Percentiles rank a stretch among this genome's conserved stretches.
These are phyloP conservation scores for Leccinum obscurum DNA, from an alignment of 768 basidiomycete genomes.

Conservation along the genomic window DNA sequence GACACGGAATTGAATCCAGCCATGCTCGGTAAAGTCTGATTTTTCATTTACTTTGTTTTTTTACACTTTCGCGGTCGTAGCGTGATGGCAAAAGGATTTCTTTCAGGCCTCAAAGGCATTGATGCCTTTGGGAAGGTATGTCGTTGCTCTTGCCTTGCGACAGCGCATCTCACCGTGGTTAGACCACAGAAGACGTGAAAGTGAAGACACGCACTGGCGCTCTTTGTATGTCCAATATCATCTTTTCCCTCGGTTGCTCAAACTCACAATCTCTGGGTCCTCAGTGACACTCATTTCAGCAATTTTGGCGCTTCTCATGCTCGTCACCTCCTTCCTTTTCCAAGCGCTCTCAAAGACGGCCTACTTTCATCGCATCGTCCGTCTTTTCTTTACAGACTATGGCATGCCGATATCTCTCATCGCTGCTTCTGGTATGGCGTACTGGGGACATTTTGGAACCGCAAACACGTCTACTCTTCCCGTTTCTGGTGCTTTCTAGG, in stretches of 20 bases:
- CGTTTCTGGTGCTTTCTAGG: constrained; percentile 63
- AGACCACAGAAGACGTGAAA: constrained; percentile 99
- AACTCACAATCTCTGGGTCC: constrained; percentile 9
- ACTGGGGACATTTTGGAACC: constrained; percentile 77
- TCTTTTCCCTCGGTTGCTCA: constrained; percentile 1
- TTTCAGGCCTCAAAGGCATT: constrained; percentile 80
- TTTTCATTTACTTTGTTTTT: constrained; percentile 13
- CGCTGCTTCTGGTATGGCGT: constrained; percentile 73
- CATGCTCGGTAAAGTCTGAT: neutral
- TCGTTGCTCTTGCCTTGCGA: neutral
- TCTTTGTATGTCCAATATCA: constrained; percentile 57
- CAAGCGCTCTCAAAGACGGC: constrained; percentile 58
- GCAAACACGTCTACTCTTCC: constrained; percentile 68
- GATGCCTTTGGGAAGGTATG: constrained; percentile 99
- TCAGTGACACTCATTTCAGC: too few species aligned
- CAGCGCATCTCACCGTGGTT: constrained; percentile 14
- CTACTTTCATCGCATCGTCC: constrained; percentile 72
- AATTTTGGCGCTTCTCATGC: too few species aligned
- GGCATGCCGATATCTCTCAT: constrained; percentile 89
- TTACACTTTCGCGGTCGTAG: constrained; percentile 9
- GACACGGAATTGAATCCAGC: constrained; percentile 1
- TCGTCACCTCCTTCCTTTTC: constrained; percentile 73
- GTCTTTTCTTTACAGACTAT: constrained; percentile 81
- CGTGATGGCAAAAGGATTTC: constrained; percentile 76
- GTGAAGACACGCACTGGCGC: constrained; percentile 96